Evolutionary conservation across 1,139 yeast species (phyloP), one percentile per base, ranked within the genome.

Genomic region (Yamadazyma atlantica): DNA sequence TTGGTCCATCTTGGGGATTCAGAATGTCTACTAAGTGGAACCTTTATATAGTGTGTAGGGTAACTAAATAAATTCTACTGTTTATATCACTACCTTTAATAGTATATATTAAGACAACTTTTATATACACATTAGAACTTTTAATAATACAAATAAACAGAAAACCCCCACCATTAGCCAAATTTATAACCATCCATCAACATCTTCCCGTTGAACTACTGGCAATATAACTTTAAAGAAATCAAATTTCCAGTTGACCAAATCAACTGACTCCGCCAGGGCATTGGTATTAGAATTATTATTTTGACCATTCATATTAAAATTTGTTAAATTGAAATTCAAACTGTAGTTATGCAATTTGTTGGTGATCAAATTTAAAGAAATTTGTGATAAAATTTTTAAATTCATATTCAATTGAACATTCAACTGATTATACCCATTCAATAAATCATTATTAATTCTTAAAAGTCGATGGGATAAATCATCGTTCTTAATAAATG

Each of bases 381-480:
- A 49, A 12, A 51, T 47, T 3, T 55, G 42, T 7, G 72, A 71
- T 42, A 54, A 44, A 31, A 52, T 46, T 16, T 43, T 38, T 22
- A 54, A 45, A 31, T 49, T 53, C 39, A 63, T 49, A 42, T 58
- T 66, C 42, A 65, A 50, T 39, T 57, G 64, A 32, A 60, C 53
- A 43, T 55, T 61, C 39, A 70, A 51, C 34, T 63, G 51, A 41
- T 65, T 69, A 44, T 50, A 67, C 12, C 67, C 55, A 23, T 58
- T 63, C 9, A 68, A 62, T 36, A 71, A 58, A 38, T 70, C 75
- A 40, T 60, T 59, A 42, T 66, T 64, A 33, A 69, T 60, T 44
- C 66, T 69, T 18, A 49, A 44, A 18, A 70, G 57, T 28, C 73
- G 48, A 27, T 48, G 52, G 16, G 54, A 45, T 11, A 64, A 48